Base-by-base conservation (phyloP, 139 green algal species). In the Volvox africanus region DNA sequence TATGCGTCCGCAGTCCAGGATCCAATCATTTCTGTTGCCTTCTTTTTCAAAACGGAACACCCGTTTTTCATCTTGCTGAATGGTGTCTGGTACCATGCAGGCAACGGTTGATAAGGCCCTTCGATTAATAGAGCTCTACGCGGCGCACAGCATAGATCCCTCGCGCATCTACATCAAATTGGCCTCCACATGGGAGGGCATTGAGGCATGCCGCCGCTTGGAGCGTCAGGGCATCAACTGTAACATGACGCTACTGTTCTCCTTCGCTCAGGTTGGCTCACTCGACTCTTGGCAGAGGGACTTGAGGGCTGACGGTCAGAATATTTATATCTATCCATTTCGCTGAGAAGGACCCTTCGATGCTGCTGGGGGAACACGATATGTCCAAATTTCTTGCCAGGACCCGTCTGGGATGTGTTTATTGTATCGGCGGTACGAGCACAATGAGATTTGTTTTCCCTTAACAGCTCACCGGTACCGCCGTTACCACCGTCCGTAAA, bases 221-320 rank as follows among this genome's bases (percentile, higher is more conserved):
- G 92, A 98, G 94, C 93, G 94, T 76, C 90, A 98, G 92, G 97
- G 97, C 92, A 97, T 99, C 87, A 91, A 97, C 93, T 96, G 92
- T 93, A 99, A 99, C 95, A 98, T 98, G 96, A 99, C 97, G 26
- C 94, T 99, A 82, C 95, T 99, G 30, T 99, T 99, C 96, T 96
- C 91, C 61, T 98, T 99, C 87, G 97, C 92, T 0, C 97, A 99
- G 96, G 97, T 96, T 82, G 0, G 33, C 9, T 55, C 9, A 9
- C 44, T 55, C 44, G 44, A 9, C 44, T 55, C 5, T 55, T 55
- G 5, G 44, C 44, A 14, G 5, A 55, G 44, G 44, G 44, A 9
- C n/a, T 55, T 55, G 44, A 5, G 44, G 44, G 44, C 44, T 55
- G 44, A 55, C 9, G 44, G 44, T 14, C 44, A 55, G 9, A 55